These are phyloP conservation scores for Apophysomyces ossiformis DNA, from an alignment of 371 early-diverging fungal genomes.

Conservation along the genomic window DNA sequence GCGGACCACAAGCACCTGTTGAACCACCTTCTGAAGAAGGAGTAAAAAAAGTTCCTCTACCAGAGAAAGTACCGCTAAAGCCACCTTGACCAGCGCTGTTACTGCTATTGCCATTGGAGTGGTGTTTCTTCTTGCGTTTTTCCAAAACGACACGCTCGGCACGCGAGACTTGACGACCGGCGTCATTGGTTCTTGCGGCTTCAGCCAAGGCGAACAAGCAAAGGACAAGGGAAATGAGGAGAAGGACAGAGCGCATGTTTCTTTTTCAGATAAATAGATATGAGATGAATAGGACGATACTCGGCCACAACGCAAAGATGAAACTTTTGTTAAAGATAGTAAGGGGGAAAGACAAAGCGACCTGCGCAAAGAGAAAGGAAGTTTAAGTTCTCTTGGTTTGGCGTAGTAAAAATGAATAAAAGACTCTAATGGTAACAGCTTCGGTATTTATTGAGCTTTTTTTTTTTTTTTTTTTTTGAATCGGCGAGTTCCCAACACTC, in stretches of 20 bases:
- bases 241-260: conserved; percentile 11
- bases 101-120: background rate
- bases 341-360: conserved; percentile 7
- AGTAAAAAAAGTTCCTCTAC: conserved; percentile 35
- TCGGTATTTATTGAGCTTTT: background rate
- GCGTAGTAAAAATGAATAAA: conserved; percentile 1
- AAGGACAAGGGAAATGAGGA: conserved; percentile 13
- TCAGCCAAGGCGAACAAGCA: conserved; percentile 13
- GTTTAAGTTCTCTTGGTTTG: background rate
- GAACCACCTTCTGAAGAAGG: conserved; percentile 35
- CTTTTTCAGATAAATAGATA: background rate
- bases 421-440: background rate
- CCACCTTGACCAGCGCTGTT: background rate
- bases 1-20: conserved; percentile 30
- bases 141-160: conserved; percentile 5
- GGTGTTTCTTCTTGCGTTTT: conserved; percentile 6
- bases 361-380: conserved; percentile 12
- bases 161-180: background rate
- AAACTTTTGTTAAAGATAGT: background rate
- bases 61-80: conserved; percentile 17
- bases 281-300: background rate
- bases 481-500: background rate
- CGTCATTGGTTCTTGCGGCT: background rate
- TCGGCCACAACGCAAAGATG: background rate
- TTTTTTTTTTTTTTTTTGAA: conserved; percentile 12